Percentiles rank a stretch among this genome's conserved stretches.
phyloP scores from a whole-genome alignment of 495 filamentous ascomycete species.

The Lepraria neglecta region DNA sequence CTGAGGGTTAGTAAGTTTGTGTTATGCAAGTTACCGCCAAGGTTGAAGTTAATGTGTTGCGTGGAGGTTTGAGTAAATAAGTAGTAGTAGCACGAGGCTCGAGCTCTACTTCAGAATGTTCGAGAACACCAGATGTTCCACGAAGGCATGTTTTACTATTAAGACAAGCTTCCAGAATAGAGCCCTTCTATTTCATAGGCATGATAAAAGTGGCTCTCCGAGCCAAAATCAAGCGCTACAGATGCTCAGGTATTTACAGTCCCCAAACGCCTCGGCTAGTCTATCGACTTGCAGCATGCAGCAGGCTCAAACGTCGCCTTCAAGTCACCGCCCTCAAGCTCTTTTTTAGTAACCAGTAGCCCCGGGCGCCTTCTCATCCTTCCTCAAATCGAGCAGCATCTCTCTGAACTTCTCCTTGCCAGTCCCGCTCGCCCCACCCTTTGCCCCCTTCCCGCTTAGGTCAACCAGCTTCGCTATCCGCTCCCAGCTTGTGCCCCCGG shows the following conservation, averaged over 20 bases:
- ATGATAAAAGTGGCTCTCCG: neutral
- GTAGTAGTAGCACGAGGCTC: neutral
- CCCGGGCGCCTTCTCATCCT: conserved; percentile 90
- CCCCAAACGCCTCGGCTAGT: conserved; percentile 15
- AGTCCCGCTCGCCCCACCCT: conserved; percentile 75
- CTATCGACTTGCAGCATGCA: conserved; percentile 2
- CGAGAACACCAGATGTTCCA: neutral
- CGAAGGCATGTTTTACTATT: neutral
- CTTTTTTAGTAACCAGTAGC: conserved; percentile 52
- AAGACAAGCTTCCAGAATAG: no score
- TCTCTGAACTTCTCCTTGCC: conserved; percentile 95
- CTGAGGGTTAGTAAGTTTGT: conserved; percentile 25
- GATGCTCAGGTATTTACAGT: conserved; percentile 11
- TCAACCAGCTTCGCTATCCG: conserved; percentile 95
- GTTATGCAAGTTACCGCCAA: neutral
- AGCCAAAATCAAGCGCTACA: conserved; percentile 3
- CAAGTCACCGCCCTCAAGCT: neutral
- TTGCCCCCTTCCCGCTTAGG: conserved; percentile 84
- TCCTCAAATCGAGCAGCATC: conserved; percentile 77
- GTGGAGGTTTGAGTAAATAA: neutral
- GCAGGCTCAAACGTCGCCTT: neutral
- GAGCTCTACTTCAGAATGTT: conserved; percentile 8
- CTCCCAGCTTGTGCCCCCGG: conserved; percentile 96
- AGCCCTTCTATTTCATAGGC: no score
- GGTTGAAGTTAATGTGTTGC: no score